Evolutionary conservation across 139 green algal species (phyloP), one percentile per base, ranked within the genome.

Genomic region (Chlorella vulgaris): DNA sequence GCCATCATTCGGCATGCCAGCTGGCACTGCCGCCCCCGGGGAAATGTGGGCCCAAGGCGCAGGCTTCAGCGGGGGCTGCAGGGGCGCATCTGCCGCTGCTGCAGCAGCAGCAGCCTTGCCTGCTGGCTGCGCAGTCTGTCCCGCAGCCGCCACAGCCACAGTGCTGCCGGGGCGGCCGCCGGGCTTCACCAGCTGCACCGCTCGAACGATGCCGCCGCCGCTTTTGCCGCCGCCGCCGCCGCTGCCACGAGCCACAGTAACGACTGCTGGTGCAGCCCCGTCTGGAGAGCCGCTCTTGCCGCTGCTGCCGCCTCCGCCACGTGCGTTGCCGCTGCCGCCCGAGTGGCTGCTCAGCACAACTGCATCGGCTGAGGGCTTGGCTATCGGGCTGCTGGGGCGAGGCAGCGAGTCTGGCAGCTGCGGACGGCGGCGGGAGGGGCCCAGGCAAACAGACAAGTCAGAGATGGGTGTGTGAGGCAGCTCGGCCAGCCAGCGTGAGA

Each of bases 31-130:
- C n/a, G n/a, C n/a, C n/a, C n/a, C n/a, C n/a, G n/a, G n/a, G n/a
- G n/a, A n/a, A n/a, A n/a, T n/a, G n/a, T n/a, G n/a, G n/a, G 81
- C 81, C 81, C 81, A 85, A 26, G 81, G 81, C 22, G 81, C 81
- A 18, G 81, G 81, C 40, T 85, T 85, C 18, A 85, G 69, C 43
- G 81, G 81, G 50, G 71, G 71, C 0, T 47, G 71, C 24, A 50
- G 71, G 22, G 71, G 21, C 6, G 69, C 21, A 24, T 76, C 69
- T 3, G 81, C 71, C 28, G 58, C 53, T 21, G 35, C 4, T 39
- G 63, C 31, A 6, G 31, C n/a, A n/a, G 50, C 19, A n/a, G 39
- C 51, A 51, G 61, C n/a, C n/a, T n/a, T n/a, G n/a, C n/a, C n/a
- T n/a, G n/a, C n/a, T n/a, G n/a, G n/a, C n/a, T n/a, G 79, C 10